phyloP scores from a whole-genome alignment of 2,329 filamentous ascomycete species.

The Alternaria triticina region DNA sequence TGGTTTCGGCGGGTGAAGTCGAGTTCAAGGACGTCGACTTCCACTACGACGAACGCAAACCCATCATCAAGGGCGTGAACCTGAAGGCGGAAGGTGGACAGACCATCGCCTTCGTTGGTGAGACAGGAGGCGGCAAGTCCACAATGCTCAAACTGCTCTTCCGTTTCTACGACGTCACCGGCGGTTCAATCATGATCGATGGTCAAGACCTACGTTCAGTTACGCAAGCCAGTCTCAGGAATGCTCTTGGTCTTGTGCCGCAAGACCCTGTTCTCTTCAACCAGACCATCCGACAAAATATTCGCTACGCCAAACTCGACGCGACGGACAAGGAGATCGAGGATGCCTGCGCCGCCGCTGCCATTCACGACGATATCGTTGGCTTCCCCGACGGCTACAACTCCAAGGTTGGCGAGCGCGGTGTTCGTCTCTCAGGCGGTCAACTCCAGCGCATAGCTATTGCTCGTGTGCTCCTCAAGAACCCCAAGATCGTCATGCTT shows the following conservation, averaged over 20 bases:
- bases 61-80: slow-evolving; percentile 57
- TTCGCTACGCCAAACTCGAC: slow-evolving; percentile 67
- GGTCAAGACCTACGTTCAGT: slow-evolving; percentile 66
- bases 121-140: slow-evolving; percentile 68
- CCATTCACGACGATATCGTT: slow-evolving; percentile 69
- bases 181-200: slow-evolving; percentile 63
- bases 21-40: slow-evolving; percentile 63
- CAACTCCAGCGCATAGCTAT: slow-evolving; percentile 72
- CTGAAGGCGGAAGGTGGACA: slow-evolving; percentile 60
- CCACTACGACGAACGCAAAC: slow-evolving; percentile 61
- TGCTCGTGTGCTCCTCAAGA: slow-evolving; percentile 78
- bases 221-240: slow-evolving; percentile 63
- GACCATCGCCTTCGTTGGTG: slow-evolving; percentile 66
- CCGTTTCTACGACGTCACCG: slow-evolving; percentile 65
- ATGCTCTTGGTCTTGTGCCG: slow-evolving; percentile 67
- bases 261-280: slow-evolving; percentile 71
- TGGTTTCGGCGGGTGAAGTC: slow-evolving; percentile 57
- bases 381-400: slow-evolving; percentile 58
- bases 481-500: slow-evolving; percentile 79
- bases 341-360: slow-evolving; percentile 66
- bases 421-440: slow-evolving; percentile 64
- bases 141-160: slow-evolving; percentile 67
- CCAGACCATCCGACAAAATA: slow-evolving; percentile 67
- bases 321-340: slow-evolving; percentile 67
- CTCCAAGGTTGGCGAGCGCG: slow-evolving; percentile 50